A percentile compares a stretch with the other conserved stretches of the same genome.
Evolutionary conservation across 2,329 filamentous ascomycete genomes (phyloP).

Genomic region (Phaeosphaeriaceae sp.): DNA sequence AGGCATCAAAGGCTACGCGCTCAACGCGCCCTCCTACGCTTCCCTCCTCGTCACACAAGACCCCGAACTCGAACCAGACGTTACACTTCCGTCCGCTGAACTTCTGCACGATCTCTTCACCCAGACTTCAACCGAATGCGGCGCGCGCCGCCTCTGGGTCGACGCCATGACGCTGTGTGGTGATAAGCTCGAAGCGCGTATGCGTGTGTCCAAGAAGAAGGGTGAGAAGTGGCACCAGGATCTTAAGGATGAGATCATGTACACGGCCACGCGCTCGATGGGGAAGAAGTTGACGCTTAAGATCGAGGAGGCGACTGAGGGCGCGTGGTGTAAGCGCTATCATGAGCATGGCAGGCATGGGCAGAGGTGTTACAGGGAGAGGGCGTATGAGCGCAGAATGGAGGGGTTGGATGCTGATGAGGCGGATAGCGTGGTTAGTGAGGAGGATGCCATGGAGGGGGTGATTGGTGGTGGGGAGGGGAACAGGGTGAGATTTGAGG

Average conservation of each 20-base stretch:
- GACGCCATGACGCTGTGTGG: slow-evolving; percentile 40
- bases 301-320: slow-evolving; percentile 36
- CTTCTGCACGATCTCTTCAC: slow-evolving; percentile 30
- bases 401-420: neutral
- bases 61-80: slow-evolving; percentile 13
- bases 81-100: slow-evolving; percentile 17
- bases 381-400: slow-evolving; percentile 5
- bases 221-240: slow-evolving; percentile 18
- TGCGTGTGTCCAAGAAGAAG: neutral
- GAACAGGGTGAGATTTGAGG: too few species aligned
- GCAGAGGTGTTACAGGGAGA: slow-evolving; percentile 31
- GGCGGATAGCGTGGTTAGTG: neutral
- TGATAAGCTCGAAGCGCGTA: slow-evolving; percentile 12
- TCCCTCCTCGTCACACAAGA: slow-evolving; percentile 13
- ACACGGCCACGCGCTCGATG: slow-evolving; percentile 28
- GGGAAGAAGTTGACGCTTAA: slow-evolving; percentile 36
- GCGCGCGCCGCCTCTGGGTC: slow-evolving; percentile 41
- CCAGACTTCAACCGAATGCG: slow-evolving; percentile 22
- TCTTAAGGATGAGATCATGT: slow-evolving; percentile 33
- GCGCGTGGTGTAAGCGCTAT: slow-evolving; percentile 41
- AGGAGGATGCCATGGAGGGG: neutral
- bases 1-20: slow-evolving; percentile 8
- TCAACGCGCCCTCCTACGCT: slow-evolving; percentile 10
- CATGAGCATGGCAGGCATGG: slow-evolving; percentile 36
- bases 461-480: neutral